Conservation (phyloP, 1,284 basidiomycete species). For the Irpex lacteus region DNA sequence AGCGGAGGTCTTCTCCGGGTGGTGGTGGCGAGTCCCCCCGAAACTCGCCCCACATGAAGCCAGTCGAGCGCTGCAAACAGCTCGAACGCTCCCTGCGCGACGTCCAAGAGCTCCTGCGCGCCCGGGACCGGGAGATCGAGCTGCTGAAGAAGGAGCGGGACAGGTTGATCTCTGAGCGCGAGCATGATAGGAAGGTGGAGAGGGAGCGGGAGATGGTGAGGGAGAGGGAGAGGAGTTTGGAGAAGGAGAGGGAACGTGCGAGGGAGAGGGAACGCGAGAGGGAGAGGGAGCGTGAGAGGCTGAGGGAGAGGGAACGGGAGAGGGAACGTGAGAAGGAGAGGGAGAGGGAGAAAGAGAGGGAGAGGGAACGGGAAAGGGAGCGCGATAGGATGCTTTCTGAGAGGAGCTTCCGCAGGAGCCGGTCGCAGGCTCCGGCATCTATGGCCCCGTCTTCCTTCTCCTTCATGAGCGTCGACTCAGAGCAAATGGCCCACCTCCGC, state of each 20-base stretch:
- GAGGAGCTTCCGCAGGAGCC: constrained; percentile 8
- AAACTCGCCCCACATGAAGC: constrained; percentile 30
- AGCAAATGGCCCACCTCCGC: constrained; percentile 42
- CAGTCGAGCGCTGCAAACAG: constrained; percentile 57
- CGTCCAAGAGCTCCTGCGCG: constrained; percentile 29
- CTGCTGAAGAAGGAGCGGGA: constrained; percentile 46
- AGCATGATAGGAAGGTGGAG: constrained; percentile 18
- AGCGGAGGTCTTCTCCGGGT: background rate
- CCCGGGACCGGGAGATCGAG: constrained; percentile 49
- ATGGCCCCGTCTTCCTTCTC: constrained; percentile 4
- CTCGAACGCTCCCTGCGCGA: constrained; percentile 50
- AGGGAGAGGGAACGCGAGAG: constrained; percentile 14
- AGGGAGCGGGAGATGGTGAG: constrained; percentile 11
- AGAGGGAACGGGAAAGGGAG: constrained; percentile 18
- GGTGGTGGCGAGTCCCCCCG: constrained; percentile 8
- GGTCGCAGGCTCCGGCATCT: constrained; percentile 11
- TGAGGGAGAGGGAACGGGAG: constrained; percentile 29
- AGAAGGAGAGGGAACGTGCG: constrained; percentile 10
- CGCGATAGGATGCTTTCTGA: constrained; percentile 2
- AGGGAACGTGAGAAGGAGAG: constrained; percentile 17
- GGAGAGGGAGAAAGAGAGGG: constrained; percentile 18
- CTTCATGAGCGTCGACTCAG: constrained; percentile 29
- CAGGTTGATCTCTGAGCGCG: constrained; percentile 29
- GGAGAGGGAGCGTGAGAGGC: constrained; percentile 9
- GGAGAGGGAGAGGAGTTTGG: constrained; percentile 11